Conservation (phyloP, 1,139 yeast species). For the Debaryomyces udenii region DNA sequence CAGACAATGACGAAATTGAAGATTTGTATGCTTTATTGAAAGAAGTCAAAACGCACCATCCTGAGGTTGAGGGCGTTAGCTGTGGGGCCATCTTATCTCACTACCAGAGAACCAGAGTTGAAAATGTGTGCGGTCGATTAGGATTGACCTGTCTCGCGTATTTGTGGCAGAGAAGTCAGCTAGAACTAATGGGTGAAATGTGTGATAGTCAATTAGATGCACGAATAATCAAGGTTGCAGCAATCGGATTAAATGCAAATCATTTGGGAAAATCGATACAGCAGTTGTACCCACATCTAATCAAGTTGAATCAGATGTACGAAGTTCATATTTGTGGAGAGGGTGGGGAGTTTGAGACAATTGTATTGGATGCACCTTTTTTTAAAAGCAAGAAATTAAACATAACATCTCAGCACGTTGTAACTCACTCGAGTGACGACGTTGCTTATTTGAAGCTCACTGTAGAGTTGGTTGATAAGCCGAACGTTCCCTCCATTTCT, state of each 20-base stretch:
- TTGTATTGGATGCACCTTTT: slow-evolving; percentile 88
- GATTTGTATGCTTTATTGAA: slow-evolving; percentile 62
- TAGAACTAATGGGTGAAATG: slow-evolving; percentile 81
- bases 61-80: slow-evolving; percentile 82
- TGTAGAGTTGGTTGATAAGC: slow-evolving; percentile 33
- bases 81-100: slow-evolving; percentile 95
- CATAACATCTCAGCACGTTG: slow-evolving; percentile 43
- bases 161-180: slow-evolving; percentile 88
- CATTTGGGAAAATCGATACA: slow-evolving; percentile 73
- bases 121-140: slow-evolving; percentile 78
- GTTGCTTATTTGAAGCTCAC: slow-evolving; percentile 64
- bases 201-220: slow-evolving; percentile 76
- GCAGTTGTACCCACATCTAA: slow-evolving; percentile 61
- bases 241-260: slow-evolving; percentile 68
- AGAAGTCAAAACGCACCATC: slow-evolving; percentile 54
- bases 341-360: slow-evolving; percentile 96
- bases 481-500: slow-evolving; percentile 17
- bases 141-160: slow-evolving; percentile 72
- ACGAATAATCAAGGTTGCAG: slow-evolving; percentile 87
- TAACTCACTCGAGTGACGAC: slow-evolving; percentile 56
- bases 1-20: slow-evolving; percentile 82
- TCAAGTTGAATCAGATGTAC: slow-evolving; percentile 60
- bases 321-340: slow-evolving; percentile 97
- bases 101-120: slow-evolving; percentile 91
- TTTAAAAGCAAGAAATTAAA: slow-evolving; percentile 57